Evolutionary conservation across 306 rosid species (phyloP), one percentile per base, ranked within the genome.

Genomic region (Potentilla sterilis): DNA sequence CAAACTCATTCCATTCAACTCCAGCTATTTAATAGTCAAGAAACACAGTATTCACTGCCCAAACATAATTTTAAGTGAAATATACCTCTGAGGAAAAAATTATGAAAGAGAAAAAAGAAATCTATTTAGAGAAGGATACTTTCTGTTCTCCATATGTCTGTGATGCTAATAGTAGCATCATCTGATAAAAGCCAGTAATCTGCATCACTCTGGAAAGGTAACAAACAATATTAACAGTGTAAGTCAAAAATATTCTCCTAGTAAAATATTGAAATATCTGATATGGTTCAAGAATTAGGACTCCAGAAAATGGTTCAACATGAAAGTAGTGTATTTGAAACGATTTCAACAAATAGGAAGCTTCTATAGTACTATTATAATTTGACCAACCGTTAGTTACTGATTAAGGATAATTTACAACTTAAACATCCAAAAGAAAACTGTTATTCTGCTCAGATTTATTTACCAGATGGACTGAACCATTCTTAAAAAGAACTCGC

Each of bases 161-260:
- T 95, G 78, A 90, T 90, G 83, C 97, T 90, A 79, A 92, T 88
- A 77, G 83, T 90, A 42, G 92, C 93, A 69, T 92, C 96, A 66
- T 92, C 95, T 16, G 98, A 90, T 77, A 92, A 86, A 73, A 95
- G 97, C 98, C 97, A 95, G 89, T 92, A 95, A 82, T 95, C 98
- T 44, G 97, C 92, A 72, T 92, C 93, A 65, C 88, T 85, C 98
- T 95, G 91, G 48, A 75, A 58, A 69, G 46, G 37, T 73, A 64
- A 82, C 68, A 63, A 47, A 76, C 75, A 62, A 13, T 15, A 16
- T 14, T 62, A 35, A 51, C 4, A 47, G 46, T 43, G 46, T 3
- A 2, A 37, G 37, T 38, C 58, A 28, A 35, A 66, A 35, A 63
- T 64, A 55, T 15, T 37, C 11, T 35, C 10, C 11, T 24, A 21